phyloP scores from a whole-genome alignment of 371 early-diverging fungal species.

The Smittium culicis region DNA sequence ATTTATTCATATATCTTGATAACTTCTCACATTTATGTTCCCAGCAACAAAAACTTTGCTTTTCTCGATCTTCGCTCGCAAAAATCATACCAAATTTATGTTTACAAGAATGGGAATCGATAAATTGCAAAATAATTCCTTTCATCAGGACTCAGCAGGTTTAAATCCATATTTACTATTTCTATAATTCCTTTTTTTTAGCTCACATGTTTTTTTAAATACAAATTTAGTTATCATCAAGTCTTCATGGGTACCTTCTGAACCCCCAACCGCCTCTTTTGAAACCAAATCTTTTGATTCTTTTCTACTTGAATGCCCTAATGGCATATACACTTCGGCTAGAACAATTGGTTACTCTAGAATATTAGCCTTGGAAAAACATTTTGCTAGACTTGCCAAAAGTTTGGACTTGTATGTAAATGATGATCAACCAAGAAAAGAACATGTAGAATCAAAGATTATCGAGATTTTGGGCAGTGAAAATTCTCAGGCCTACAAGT shows the following conservation, averaged over 20 bases:
- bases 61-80: no score
- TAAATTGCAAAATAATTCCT: no score
- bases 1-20: no score
- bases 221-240: not conserved
- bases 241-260: not conserved
- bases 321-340: slow-evolving; percentile 9
- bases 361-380: slow-evolving; percentile 9
- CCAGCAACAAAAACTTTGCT: no score
- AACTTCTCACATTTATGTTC: no score
- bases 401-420: slow-evolving; percentile 6
- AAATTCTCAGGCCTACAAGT: not conserved
- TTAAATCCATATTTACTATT: no score
- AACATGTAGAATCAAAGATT: not conserved
- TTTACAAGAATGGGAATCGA: no score
- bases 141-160: no score
- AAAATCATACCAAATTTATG: no score
- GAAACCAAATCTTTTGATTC: not conserved
- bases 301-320: not conserved
- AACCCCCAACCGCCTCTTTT: not conserved
- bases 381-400: slow-evolving; percentile 1
- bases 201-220: no score
- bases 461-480: not conserved
- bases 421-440: slow-evolving; percentile 2
- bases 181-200: no score
- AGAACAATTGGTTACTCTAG: slow-evolving; percentile 7